Conservation (phyloP, 345 rosid species). For the Eucalyptus regnans region DNA sequence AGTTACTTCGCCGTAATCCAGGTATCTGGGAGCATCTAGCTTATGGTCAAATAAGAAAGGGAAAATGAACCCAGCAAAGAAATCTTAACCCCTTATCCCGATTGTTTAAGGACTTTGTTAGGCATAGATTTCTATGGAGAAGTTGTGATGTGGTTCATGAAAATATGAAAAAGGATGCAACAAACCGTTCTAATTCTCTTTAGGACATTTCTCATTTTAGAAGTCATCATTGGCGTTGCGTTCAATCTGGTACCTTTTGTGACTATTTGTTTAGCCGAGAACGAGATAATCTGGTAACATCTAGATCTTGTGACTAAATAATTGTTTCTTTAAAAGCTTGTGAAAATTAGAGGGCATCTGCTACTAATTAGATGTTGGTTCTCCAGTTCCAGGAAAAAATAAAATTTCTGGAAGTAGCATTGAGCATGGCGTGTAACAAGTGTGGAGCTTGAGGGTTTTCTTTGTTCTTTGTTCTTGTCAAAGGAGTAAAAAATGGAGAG, state of each 20-base stretch:
- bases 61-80: neutral
- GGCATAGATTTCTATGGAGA: neutral
- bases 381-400: neutral
- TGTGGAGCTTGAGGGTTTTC: neutral
- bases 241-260: neutral
- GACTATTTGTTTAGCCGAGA: neutral
- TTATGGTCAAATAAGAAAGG: neutral
- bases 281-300: neutral
- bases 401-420: neutral
- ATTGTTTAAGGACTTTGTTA: neutral
- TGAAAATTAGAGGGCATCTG: neutral
- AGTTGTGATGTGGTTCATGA: neutral
- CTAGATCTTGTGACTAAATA: neutral
- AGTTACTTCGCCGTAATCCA: conserved; percentile 82
- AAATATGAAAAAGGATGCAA: neutral
- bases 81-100: neutral
- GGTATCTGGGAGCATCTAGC: conserved; percentile 22
- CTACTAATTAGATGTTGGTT: neutral
- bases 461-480: neutral
- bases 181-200: neutral
- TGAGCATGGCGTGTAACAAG: neutral
- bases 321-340: neutral
- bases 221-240: neutral
- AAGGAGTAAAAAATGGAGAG: neutral
- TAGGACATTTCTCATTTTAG: neutral